Evolutionary conservation across 768 basidiomycete species (phyloP).

Genomic region (Phlebiopsis flavidoalba): DNA sequence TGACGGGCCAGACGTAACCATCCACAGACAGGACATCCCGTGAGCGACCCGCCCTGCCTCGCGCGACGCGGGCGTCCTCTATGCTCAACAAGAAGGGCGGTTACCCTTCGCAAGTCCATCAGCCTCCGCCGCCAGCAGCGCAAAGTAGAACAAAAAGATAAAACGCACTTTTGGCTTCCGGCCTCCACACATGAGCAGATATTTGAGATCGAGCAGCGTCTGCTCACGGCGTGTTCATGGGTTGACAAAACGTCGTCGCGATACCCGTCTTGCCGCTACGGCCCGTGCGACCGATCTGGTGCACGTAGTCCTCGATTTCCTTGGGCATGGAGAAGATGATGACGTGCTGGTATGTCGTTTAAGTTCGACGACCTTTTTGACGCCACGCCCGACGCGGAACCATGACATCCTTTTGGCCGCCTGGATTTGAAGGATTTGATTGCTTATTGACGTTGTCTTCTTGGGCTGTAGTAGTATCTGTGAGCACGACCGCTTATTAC

Average conservation of each 20-base stretch:
- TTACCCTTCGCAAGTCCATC: constrained; percentile 33
- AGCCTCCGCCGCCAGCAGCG: neutral
- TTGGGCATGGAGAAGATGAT: constrained; percentile 99
- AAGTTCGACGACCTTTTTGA: constrained; percentile 98
- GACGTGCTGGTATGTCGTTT: constrained; percentile 97
- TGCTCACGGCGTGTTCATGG: constrained; percentile 97
- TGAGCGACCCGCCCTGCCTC: constrained; percentile 73
- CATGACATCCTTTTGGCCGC: constrained; percentile 99
- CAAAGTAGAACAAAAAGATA: constrained; percentile 20
- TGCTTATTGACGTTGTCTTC: constrained; percentile 98
- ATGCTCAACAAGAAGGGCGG: constrained; percentile 88
- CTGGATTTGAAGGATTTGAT: constrained; percentile 97
- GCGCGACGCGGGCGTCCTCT: constrained; percentile 82
- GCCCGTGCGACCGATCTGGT: constrained; percentile 98
- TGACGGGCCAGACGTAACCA: constrained; percentile 37
- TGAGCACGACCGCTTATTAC: neutral
- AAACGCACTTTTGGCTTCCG: constrained; percentile 69
- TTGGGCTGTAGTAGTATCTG: constrained; percentile 53
- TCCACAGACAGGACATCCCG: constrained; percentile 95
- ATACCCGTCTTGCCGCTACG: constrained; percentile 98
- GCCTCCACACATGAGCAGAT: constrained; percentile 93
- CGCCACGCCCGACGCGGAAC: constrained; percentile 96
- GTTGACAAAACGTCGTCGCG: constrained; percentile 93
- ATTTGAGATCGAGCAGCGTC: constrained; percentile 94
- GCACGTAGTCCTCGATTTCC: constrained; percentile 99